Conservation (phyloP, 257 asterid species). For the Plantago elongata region DNA sequence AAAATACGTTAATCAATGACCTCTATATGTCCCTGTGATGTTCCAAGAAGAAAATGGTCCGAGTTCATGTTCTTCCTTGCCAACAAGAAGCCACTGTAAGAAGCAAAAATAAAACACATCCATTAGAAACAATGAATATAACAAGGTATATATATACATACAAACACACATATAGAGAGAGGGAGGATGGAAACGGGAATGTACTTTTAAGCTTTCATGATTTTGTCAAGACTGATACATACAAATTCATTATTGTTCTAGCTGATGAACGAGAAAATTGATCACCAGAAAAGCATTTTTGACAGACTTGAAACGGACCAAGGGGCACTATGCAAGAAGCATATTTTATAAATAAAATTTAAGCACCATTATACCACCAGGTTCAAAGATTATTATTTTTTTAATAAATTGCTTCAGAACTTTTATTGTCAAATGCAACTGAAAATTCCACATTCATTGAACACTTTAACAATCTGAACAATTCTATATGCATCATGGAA, state of each 20-base stretch:
- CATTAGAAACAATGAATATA: constrained; percentile 13
- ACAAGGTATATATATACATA: not conserved
- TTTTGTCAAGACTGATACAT: too few relatives aligned
- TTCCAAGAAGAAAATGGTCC: constrained; percentile 95
- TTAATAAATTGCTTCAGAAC: too few relatives aligned
- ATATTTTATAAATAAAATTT: too few relatives aligned
- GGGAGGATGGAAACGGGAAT: not conserved
- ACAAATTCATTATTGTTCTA: too few relatives aligned
- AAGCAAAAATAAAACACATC: constrained; percentile 25
- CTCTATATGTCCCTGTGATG: constrained; percentile 94
- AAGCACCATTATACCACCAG: too few relatives aligned
- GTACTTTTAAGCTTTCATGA: not conserved
- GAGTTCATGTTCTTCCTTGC: constrained; percentile 68
- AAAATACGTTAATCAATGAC: constrained; percentile 40
- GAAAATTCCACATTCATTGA: not conserved
- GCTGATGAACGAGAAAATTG: too few relatives aligned
- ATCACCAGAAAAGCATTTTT: too few relatives aligned
- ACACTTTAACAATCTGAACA: not conserved
- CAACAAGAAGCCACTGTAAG: constrained; percentile 80
- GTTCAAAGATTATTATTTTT: too few relatives aligned
- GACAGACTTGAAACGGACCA: too few relatives aligned
- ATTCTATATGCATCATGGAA: not conserved
- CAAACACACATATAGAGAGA: not conserved
- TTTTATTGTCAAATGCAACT: too few relatives aligned
- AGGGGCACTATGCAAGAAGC: too few relatives aligned